phyloP scores from a whole-genome alignment of 305 asterid genomes.

The Solanum hybrid region DNA sequence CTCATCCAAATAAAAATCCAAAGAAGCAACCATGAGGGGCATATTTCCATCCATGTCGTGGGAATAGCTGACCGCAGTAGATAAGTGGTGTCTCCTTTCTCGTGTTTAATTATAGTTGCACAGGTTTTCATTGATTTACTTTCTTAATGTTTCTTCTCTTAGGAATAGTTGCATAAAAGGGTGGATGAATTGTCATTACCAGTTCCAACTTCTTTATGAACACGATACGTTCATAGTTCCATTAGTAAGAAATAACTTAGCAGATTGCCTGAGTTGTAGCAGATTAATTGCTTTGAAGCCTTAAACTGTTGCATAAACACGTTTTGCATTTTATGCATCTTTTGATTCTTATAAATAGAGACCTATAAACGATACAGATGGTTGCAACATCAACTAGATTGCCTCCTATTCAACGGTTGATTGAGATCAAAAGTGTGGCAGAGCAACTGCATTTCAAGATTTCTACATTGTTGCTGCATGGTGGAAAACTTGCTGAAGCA shows the following conservation, averaged over 20 bases:
- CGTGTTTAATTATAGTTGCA: neutral
- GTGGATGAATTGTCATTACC: neutral
- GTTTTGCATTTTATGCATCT: neutral
- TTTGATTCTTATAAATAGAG: neutral
- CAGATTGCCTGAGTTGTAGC: neutral
- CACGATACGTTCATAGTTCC: neutral
- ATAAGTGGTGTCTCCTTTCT: neutral
- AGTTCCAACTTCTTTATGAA: neutral
- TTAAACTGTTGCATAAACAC: neutral
- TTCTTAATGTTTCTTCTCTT: neutral
- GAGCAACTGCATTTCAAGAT: slow-evolving; percentile 85
- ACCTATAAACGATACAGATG: slow-evolving; percentile 40
- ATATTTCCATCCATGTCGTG: neutral
- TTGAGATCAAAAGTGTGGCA: slow-evolving; percentile 79
- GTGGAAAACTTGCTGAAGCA: slow-evolving; percentile 81
- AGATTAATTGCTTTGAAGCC: slow-evolving; percentile 1
- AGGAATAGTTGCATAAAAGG: neutral
- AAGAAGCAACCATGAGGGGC: neutral
- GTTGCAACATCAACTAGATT: slow-evolving; percentile 79
- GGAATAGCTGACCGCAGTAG: neutral
- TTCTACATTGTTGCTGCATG: slow-evolving; percentile 75
- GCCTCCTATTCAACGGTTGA: slow-evolving; percentile 80
- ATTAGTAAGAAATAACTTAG: neutral
- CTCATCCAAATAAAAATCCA: neutral
- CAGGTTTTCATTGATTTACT: neutral